Conservation (phyloP, 345 rosid genomes). For the Chamaenerion angustifolium region DNA sequence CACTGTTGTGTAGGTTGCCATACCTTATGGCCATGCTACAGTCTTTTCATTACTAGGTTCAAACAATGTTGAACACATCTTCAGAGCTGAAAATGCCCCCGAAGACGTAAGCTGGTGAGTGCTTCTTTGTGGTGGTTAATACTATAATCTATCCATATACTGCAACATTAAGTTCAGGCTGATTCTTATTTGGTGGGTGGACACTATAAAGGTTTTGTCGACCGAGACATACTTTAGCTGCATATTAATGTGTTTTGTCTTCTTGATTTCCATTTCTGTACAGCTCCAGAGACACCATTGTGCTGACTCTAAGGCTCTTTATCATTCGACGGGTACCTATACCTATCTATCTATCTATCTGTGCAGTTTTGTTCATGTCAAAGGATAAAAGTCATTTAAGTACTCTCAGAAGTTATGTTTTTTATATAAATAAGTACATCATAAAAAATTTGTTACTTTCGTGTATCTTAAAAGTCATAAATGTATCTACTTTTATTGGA, state of each 20-base stretch:
- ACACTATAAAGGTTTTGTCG: background rate
- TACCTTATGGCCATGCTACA: slow-evolving; percentile 51
- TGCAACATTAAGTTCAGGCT: too few relatives aligned
- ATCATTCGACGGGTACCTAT: slow-evolving; percentile 57
- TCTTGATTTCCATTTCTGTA: slow-evolving; percentile 11
- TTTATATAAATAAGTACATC: too few relatives aligned
- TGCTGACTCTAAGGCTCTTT: slow-evolving; percentile 65
- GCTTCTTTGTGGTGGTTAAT: too few relatives aligned
- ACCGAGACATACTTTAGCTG: background rate
- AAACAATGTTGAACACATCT: slow-evolving; percentile 31
- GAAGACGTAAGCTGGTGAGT: slow-evolving; percentile 58
- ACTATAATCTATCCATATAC: background rate
- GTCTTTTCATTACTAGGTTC: slow-evolving; percentile 46
- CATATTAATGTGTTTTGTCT: background rate
- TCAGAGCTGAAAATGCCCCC: slow-evolving; percentile 35
- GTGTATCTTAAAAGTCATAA: too few relatives aligned
- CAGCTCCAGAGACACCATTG: slow-evolving; percentile 85
- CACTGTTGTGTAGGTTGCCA: slow-evolving; percentile 32
- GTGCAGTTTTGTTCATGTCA: too few relatives aligned
- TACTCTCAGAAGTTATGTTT: too few relatives aligned
- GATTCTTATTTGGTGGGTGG: background rate
- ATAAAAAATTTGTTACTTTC: too few relatives aligned
- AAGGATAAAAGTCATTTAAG: too few relatives aligned
- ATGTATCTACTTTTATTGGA: too few relatives aligned
- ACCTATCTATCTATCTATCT: slow-evolving; percentile 24